phyloP scores from a whole-genome alignment of 2,329 filamentous ascomycete genomes.

The Fusarium circinatum region DNA sequence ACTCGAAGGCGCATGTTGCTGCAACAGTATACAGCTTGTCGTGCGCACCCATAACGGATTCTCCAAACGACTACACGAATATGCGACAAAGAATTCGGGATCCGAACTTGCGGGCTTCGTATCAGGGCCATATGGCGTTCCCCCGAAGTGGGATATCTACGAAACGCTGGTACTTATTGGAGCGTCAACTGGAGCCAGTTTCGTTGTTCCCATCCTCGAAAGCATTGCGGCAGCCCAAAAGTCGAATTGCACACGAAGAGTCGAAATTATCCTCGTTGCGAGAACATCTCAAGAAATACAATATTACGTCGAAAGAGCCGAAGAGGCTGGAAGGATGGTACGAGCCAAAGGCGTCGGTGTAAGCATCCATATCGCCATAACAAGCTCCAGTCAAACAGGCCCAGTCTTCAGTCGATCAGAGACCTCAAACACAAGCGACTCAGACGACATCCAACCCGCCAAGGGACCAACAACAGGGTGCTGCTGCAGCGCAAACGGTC shows the following conservation, averaged over 20 bases:
- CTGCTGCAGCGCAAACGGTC: slow-evolving; percentile 35
- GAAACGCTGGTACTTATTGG: slow-evolving; percentile 70
- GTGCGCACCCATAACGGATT: slow-evolving; percentile 67
- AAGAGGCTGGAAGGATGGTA: slow-evolving; percentile 55
- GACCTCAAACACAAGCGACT: slow-evolving; percentile 28
- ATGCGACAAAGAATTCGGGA: slow-evolving; percentile 53
- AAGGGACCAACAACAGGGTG: slow-evolving; percentile 33
- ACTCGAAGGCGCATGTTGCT: slow-evolving; percentile 61
- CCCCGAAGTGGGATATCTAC: slow-evolving; percentile 66
- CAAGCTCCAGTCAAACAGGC: slow-evolving; percentile 44
- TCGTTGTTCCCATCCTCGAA: slow-evolving; percentile 68
- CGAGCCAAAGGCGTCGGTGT: slow-evolving; percentile 59
- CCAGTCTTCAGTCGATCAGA: slow-evolving; percentile 43
- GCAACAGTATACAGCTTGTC: slow-evolving; percentile 69
- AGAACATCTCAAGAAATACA: slow-evolving; percentile 63
- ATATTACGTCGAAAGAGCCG: slow-evolving; percentile 63
- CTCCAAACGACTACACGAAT: slow-evolving; percentile 62
- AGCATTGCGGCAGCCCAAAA: slow-evolving; percentile 56
- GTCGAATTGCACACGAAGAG: slow-evolving; percentile 60
- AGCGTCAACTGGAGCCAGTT: slow-evolving; percentile 71
- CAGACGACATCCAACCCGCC: slow-evolving; percentile 27
- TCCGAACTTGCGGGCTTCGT: slow-evolving; percentile 56
- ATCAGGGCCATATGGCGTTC: slow-evolving; percentile 65
- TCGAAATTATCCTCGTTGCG: slow-evolving; percentile 65
- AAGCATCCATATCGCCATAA: slow-evolving; percentile 65